Evolutionary conservation across 331 rosid species (phyloP), one percentile per base, ranked within the genome.

Genomic region (Malus hybrid): DNA sequence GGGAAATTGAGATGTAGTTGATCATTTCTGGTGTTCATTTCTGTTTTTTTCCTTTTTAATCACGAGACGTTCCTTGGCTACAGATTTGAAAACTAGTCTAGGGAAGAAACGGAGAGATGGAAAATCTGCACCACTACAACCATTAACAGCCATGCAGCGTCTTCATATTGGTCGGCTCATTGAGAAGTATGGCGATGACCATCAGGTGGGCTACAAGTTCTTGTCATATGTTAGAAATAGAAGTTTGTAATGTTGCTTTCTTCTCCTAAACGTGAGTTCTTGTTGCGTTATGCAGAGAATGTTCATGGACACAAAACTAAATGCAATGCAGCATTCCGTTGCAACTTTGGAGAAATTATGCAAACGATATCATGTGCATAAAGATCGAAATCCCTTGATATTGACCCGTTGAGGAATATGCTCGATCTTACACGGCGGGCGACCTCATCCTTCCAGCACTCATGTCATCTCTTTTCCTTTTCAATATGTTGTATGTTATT

Each of bases 71-170:
- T 73, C 10, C 81, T 55, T 84, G 65, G 52, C 60, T 1, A 29
- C 60, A 94, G 99, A 94, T 80, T 85, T 92, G 88, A 94, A 88
- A 81, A 46, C 92, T 6, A 93, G 89, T 9, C 73, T 94, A 5
- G 99, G 99, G 75, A 94, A 94, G 84, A 82, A 78, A 83, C 82
- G 99, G 68, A 90, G 86, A 66, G 98, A 93, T 80, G 98, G 97
- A 19, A 85, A 82, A 77, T 80, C 88, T 42, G 88, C 80, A 6
- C 80, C 80, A 5, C 92, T 82, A 20, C 85, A 86, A 57, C 96
- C 99, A 5, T 84, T 91, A 80, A 94, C 97, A 2, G 60, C 93
- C 10, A 86, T 91, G 74, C 97, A 91, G 62, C 90, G 95, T 2
- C 28, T 79, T 81, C 88, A 91, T 77, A 69, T 93, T 39, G 72